These are phyloP conservation scores for Verticillium nonalfalfae DNA, from an alignment of 2,329 filamentous ascomycete species.

Conservation along the genomic window DNA sequence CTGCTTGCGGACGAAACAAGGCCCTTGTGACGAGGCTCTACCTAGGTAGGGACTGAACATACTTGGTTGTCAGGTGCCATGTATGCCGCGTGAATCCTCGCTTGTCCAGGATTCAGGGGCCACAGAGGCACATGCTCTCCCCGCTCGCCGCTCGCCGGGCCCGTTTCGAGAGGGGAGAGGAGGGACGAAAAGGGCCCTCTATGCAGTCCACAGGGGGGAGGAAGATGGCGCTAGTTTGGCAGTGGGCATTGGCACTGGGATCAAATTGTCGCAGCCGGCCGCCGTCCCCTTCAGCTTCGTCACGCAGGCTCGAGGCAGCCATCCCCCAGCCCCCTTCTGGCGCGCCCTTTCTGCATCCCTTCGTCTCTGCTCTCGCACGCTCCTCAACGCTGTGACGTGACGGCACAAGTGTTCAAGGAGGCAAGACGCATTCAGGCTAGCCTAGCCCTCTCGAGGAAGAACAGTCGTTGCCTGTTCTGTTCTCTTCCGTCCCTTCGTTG, in stretches of 20 bases:
- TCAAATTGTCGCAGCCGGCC: background rate
- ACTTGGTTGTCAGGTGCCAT: too few relatives aligned
- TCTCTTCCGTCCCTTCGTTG: background rate
- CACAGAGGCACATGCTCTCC: background rate
- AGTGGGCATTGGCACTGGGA: background rate
- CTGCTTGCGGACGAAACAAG: background rate
- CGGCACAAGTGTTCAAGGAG: background rate
- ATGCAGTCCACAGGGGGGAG: background rate
- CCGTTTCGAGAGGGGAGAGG: too few relatives aligned
- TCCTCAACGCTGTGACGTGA: background rate
- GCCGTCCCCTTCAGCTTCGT: background rate
- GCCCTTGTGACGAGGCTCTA: too few relatives aligned
- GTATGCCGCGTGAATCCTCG: background rate
- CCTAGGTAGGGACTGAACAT: too few relatives aligned
- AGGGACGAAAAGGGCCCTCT: too few relatives aligned
- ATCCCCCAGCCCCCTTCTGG: background rate
- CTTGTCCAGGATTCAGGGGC: background rate
- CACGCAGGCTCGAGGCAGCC: background rate
- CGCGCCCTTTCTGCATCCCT: background rate
- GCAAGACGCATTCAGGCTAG: background rate
- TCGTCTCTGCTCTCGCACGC: background rate
- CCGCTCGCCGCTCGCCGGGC: too few relatives aligned
- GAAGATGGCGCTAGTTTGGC: background rate
- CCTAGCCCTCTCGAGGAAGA: background rate
- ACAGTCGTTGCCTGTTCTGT: background rate